Evolutionary conservation across 768 basidiomycete genomes (phyloP).

Genomic region (Auricularia sp.): DNA sequence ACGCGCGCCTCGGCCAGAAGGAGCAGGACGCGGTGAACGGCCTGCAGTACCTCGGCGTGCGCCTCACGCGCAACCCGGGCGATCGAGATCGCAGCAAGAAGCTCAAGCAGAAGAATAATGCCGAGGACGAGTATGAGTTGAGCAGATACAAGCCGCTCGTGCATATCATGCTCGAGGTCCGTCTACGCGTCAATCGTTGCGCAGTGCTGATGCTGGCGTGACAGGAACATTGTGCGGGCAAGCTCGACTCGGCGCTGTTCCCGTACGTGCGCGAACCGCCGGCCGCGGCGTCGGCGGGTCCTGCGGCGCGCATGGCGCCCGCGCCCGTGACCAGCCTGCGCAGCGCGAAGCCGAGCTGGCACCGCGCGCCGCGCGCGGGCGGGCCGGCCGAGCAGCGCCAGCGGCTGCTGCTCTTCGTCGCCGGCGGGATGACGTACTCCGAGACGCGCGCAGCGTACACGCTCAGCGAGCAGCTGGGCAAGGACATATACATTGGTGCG

Average conservation of each 20-base stretch:
- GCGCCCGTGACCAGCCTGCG: constrained; percentile 59
- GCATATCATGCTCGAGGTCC: constrained; percentile 73
- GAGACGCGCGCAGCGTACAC: constrained; percentile 86
- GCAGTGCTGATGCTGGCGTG: not conserved
- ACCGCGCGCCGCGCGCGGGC: constrained; percentile 56
- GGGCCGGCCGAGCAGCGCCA: constrained; percentile 45
- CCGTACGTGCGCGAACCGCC: constrained; percentile 81
- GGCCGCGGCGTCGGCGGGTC: constrained; percentile 30
- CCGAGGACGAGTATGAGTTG: constrained; percentile 95
- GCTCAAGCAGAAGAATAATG: constrained; percentile 60
- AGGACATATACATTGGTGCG: constrained; percentile 67
- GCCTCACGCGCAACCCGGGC: constrained; percentile 62
- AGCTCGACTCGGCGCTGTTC: constrained; percentile 69
- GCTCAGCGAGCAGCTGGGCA: constrained; percentile 61
- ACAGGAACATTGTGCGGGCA: constrained; percentile 75
- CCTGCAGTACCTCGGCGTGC: constrained; percentile 68
- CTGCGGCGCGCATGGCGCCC: constrained; percentile 36
- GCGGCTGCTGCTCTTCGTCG: constrained; percentile 80
- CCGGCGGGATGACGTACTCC: constrained; percentile 93
- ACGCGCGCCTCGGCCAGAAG: constrained; percentile 74
- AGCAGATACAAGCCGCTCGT: constrained; percentile 86
- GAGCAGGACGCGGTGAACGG: constrained; percentile 95
- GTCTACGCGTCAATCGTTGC: constrained; percentile 6
- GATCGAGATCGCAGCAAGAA: constrained; percentile 77
- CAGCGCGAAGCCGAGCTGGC: constrained; percentile 85